A percentile compares a stretch with the other conserved stretches of the same genome.
Conservation (phyloP, 2,329 filamentous ascomycete species). For the Hymenoscyphus albidus region DNA sequence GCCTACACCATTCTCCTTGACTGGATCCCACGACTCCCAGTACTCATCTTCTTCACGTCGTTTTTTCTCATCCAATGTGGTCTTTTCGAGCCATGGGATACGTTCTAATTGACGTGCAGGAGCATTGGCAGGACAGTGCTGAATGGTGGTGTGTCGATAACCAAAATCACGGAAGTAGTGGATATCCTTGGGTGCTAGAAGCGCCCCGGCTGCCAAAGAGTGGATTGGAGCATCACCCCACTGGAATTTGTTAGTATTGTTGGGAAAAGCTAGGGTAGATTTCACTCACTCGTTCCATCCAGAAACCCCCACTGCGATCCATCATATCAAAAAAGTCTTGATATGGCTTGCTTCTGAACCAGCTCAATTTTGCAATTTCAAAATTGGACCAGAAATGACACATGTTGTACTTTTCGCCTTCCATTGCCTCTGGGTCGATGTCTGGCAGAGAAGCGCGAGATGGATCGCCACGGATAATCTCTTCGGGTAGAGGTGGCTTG, state of each 20-base stretch:
- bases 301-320: conserved; percentile 96
- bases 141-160: conserved; percentile 97
- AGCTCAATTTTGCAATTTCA: conserved; percentile 90
- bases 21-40: conserved; percentile 82
- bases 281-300: conserved; percentile 86
- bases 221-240: conserved; percentile 99
- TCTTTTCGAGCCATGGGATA: conserved; percentile 76
- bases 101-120: conserved; percentile 80
- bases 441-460: conserved; percentile 67
- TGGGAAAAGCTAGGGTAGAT: conserved; percentile 9
- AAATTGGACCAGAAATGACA: conserved; percentile 99
- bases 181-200: conserved; percentile 77
- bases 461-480: conserved; percentile 74
- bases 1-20: conserved; percentile 93
- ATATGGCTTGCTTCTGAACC: conserved; percentile 96
- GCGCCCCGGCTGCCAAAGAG: conserved; percentile 87
- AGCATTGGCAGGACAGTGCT: conserved; percentile 96
- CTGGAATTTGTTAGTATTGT: conserved; percentile 43
- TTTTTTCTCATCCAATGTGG: conserved; percentile 75
- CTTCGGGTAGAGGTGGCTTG: conserved; percentile 67
- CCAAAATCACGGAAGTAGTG: conserved; percentile 99
- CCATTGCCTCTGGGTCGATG: conserved; percentile 90
- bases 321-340: conserved; percentile 99
- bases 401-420: conserved; percentile 98
- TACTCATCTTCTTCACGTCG: conserved; percentile 91